Evolutionary conservation across 768 basidiomycete genomes (phyloP), one percentile per base, ranked within the genome.

Genomic region (Porpolomopsis calyptriformis): DNA sequence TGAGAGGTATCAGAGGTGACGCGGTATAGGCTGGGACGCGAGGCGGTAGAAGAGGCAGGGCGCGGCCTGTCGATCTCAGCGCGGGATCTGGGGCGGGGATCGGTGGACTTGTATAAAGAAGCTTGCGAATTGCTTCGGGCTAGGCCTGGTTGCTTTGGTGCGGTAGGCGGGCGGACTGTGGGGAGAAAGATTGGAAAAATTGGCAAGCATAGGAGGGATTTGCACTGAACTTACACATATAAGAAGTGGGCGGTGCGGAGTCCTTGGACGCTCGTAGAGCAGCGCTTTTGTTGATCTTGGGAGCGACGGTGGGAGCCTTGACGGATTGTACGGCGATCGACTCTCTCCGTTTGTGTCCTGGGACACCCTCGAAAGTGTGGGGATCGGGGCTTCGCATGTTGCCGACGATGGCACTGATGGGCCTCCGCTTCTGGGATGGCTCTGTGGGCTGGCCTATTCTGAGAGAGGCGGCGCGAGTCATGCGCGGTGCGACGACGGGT

Each of bases 261-360:
- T 78, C 73, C 61, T 84, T 83, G 54, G 74, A 70, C 7, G 65
- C 71, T 14, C 84, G 68, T 50, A 89, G 56, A 2, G 81, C 75
- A 0, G 87, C 82, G 31, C 85, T 85, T 54, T 82, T 86, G n/a
- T 86, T 86, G 64, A 82, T 63, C 48, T 85, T 72, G 2, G 88
- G 88, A 0, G 77, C 70, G 8, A 88, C 68, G 4, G 61, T 66
- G 1, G 88, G 88, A 2, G 84, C 73, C 31, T 68, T 72, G 11
- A 74, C 73, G 31, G 78, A 80, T 14, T 80, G 72, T 7, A 91
- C 88, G 4, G 76, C 60, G 50, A 91, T 80, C 11, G 75, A 76
- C 57, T 86, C 84, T 22, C 82, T 66, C 45, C 87, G 71, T 63
- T 90, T 90, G 56, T 91, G 87, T 0, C 87, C 87, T 4, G 88